Evolutionary conservation across 208 protist species (phyloP), one percentile per base, ranked within the genome.

Genomic region (Herpetomonas samuelpessoai): DNA sequence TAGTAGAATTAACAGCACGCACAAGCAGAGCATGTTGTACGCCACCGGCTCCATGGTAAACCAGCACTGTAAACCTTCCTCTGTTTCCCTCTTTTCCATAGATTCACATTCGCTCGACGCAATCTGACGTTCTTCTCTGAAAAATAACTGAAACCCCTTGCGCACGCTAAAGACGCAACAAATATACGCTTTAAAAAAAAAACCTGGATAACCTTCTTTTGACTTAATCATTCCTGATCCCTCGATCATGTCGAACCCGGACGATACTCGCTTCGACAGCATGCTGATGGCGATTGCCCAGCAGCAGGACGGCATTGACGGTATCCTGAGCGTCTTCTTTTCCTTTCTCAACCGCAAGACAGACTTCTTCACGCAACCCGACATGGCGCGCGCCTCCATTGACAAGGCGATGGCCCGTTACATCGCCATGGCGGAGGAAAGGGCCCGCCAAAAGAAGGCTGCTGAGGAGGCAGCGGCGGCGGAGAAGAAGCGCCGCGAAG

Each of bases 211-310:
- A n/a, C n/a, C n/a, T n/a, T n/a, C n/a, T n/a, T n/a, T n/a, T n/a
- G n/a, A n/a, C n/a, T n/a, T n/a, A n/a, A n/a, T n/a, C n/a, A n/a
- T n/a, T n/a, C n/a, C n/a, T n/a, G n/a, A n/a, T n/a, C n/a, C n/a
- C n/a, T n/a, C 18, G 10, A 31, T 19, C 38, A 50, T 61, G 56
- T 50, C 56, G 16, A 28, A n/a, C 6, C 61, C 29, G 1, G 76
- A 88, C 46, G 76, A 82, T 28, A 49, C 35, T 12, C 79, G 86
- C 10, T 97, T 93, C 67, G 92, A 97, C 64, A 72, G 75, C 3
- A 86, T 97, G 79, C 80, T 96, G 61, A 76, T 97, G 73, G 83
- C 83, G 10, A 92, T 97, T 55, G 92, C 92, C n/a, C 86, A 96
- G 78, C 87, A 96, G 69, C 84, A 93, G 55, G 67, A 88, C 1